Base-by-base conservation (phyloP, 768 basidiomycete genomes). In the Suillus cothurnatus region DNA sequence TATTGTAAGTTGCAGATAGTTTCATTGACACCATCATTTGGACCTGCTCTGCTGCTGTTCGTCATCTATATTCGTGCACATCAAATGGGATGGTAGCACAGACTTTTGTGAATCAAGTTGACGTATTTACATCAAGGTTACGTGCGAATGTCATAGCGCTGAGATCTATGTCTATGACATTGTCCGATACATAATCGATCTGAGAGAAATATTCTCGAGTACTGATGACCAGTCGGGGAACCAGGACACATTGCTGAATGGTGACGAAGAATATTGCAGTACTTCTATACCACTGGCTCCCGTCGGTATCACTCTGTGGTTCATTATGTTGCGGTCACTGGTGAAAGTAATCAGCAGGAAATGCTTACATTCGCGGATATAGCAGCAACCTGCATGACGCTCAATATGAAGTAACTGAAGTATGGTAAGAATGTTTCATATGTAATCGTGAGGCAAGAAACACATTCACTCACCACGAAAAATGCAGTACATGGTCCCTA, bases 391-490 rank as follows among this genome's bases (percentile, higher is more conserved):
- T 58, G 57, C 38, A 58, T 58, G 15, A 58, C 4, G 15, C 38
- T 58, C 36, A 38, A 3, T 19, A 26, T 19, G 57, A 58, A 8
- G 39, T 58, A 58, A 17, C 57, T 58, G 15, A 26, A 26, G 11
- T 6, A 26, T 23, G n/a, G 36, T 39, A 2, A 58, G 23, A 38
- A 19, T 39, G 23, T 19, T 38, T 26, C 36, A 57, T 11, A 17
- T 38, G 23, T 15, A 38, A 36, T 15, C 8, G 15, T 11, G 39
- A 39, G 53, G n/a, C 11, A 55, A 53, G 17, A 31, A 50, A 19
- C 11, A 9, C 1, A 58, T 58, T 39, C 38, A 26, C 57, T 58
- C 57, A 58, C 57, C 36, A 58, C 36, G 38, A 38, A 58, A 58
- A 58, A 58, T 58, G 36, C 23, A 26, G 38, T 19, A 39, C 36